These are phyloP conservation scores for Yamadazyma pseudoaaseri DNA, from an alignment of 1,139 yeast species.

Conservation along the genomic window DNA sequence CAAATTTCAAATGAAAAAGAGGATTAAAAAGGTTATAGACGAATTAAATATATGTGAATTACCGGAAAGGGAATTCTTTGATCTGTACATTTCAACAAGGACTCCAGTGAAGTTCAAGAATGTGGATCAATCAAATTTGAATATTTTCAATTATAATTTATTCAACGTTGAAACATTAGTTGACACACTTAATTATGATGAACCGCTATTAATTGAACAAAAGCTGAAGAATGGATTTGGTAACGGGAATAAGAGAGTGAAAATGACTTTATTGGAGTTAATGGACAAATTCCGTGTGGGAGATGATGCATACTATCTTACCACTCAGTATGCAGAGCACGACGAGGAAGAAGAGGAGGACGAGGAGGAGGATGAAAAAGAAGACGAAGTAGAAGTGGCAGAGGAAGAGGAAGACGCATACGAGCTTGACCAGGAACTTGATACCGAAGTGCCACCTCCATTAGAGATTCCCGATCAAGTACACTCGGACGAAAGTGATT, in stretches of 20 bases:
- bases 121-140: conserved; percentile 11
- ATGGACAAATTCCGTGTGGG: conserved; percentile 38
- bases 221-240: conserved; percentile 64
- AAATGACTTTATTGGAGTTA: conserved; percentile 49
- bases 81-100: conserved; percentile 27
- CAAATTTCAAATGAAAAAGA: conserved; percentile 5
- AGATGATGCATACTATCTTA: conserved; percentile 48
- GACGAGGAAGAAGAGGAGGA: conserved; percentile 25
- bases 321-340: conserved; percentile 61
- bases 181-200: conserved; percentile 28
- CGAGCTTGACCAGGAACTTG: conserved; percentile 13
- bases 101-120: conserved; percentile 38
- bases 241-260: conserved; percentile 51
- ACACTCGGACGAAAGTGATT: conserved; percentile 11
- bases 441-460: conserved; percentile 6
- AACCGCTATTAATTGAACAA: conserved; percentile 53
- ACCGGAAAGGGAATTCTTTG: conserved; percentile 20
- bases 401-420: conserved; percentile 11
- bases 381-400: conserved; percentile 14
- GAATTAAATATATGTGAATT: conserved; percentile 1
- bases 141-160: conserved; percentile 20
- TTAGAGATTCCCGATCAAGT: conserved; percentile 1
- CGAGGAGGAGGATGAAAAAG: conserved; percentile 17
- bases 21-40: conserved; percentile 13
- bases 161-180: conserved; percentile 38